A percentile compares a stretch with the other conserved stretches of the same genome.
Conservation (phyloP, 31 red algal genomes). For the Asparagopsis taxiformis region DNA sequence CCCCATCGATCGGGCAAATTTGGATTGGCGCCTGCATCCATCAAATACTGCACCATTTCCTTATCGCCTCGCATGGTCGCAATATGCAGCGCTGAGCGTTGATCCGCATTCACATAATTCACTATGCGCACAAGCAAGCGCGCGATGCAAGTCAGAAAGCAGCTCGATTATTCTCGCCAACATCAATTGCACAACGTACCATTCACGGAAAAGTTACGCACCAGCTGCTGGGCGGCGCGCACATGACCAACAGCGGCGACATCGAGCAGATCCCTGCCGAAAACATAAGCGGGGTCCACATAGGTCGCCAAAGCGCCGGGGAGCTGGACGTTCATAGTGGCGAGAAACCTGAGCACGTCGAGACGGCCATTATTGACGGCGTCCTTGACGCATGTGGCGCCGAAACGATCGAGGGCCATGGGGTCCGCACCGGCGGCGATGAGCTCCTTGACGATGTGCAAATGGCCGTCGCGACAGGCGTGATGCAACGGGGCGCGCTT, state of each 20-base stretch:
- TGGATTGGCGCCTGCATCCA: conserved; percentile 29
- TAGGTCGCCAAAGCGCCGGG: conserved; percentile 4
- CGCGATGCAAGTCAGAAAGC: not conserved
- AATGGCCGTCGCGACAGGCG: conserved; percentile 71
- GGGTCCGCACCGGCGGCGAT: conserved; percentile 57
- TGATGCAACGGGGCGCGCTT: conserved; percentile 70
- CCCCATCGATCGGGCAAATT: conserved; percentile 12
- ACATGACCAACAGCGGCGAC: conserved; percentile 17
- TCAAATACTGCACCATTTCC: conserved; percentile 19
- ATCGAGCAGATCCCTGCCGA: conserved; percentile 24
- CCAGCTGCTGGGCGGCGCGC: conserved; percentile 19
- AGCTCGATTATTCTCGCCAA: not conserved
- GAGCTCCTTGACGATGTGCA: conserved; percentile 54
- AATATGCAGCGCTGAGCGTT: conserved; percentile 30
- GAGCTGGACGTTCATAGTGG: conserved; percentile 9
- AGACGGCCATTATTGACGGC: conserved; percentile 51
- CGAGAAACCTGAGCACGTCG: conserved; percentile 35
- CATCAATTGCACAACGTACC: conserved; percentile 3
- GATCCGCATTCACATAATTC: conserved; percentile 47
- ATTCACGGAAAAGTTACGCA: conserved; percentile 24
- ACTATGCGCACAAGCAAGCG: not conserved
- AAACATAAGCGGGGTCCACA: conserved; percentile 26
- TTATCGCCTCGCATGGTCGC: conserved; percentile 20
- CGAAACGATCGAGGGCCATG: conserved; percentile 62
- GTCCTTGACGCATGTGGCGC: conserved; percentile 62